Evolutionary conservation across 306 rosid genomes (phyloP).

Genomic region (Biancaea sappan): DNA sequence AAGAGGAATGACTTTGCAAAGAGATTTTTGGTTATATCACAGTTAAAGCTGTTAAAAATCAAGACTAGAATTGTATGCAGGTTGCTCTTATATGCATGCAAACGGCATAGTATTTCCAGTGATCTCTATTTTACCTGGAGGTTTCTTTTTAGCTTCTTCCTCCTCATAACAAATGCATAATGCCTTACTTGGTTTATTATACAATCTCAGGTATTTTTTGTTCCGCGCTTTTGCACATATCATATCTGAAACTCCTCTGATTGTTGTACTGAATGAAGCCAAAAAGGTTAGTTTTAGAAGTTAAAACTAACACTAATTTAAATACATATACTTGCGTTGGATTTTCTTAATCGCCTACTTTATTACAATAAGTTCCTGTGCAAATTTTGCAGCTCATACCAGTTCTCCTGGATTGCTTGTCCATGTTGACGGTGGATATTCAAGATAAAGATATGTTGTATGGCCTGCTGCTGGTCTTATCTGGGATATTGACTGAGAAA

Average conservation of each 20-base stretch:
- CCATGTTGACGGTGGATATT: slow-evolving; percentile 58
- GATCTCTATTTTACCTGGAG: slow-evolving; percentile 25
- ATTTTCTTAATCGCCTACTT: slow-evolving; percentile 26
- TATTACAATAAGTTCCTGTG: slow-evolving; percentile 17
- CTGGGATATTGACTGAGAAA: slow-evolving; percentile 83
- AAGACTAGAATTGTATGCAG: background rate
- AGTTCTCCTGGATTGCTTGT: slow-evolving; percentile 72
- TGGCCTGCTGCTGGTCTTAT: slow-evolving; percentile 78
- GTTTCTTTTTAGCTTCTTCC: slow-evolving; percentile 13
- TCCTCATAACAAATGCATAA: background rate
- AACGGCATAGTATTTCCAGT: slow-evolving; percentile 18
- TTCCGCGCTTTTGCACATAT: slow-evolving; percentile 71
- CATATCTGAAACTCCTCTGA: slow-evolving; percentile 70
- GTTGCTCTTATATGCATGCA: background rate
- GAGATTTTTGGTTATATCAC: background rate
- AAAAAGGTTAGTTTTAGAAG: slow-evolving; percentile 65
- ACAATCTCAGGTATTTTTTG: slow-evolving; percentile 64
- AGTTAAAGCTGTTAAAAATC: background rate
- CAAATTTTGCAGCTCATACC: slow-evolving; percentile 77
- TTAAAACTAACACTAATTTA: slow-evolving; percentile 10
- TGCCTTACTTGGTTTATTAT: slow-evolving; percentile 28
- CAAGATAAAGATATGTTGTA: slow-evolving; percentile 71
- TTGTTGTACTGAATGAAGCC: slow-evolving; percentile 71
- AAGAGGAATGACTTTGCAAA: background rate
- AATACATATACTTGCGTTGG: background rate